phyloP scores from a whole-genome alignment of 1,284 basidiomycete genomes.

The Phellinidium pouzarii region DNA sequence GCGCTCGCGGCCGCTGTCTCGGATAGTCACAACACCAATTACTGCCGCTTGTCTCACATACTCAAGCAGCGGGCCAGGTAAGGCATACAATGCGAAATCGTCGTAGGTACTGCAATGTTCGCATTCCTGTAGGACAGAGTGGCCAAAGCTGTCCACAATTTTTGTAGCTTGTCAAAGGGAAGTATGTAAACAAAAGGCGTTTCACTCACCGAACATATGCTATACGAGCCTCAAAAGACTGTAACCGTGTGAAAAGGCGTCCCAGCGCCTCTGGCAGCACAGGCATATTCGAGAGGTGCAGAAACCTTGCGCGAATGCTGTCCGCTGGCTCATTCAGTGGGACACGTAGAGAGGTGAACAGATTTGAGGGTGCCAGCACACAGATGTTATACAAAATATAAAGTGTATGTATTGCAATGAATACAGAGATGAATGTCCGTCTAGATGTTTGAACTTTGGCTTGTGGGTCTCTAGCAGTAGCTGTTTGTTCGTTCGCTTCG shows the following conservation, averaged over 20 bases:
- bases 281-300: slow-evolving; percentile 26
- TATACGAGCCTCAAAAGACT: slow-evolving; percentile 50
- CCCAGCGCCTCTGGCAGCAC: slow-evolving; percentile 42
- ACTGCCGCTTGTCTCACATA: slow-evolving; percentile 52
- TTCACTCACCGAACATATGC: slow-evolving; percentile 50
- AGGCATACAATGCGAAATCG: slow-evolving; percentile 52
- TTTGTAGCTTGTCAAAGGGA: background rate
- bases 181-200: background rate
- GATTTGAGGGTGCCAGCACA: slow-evolving; percentile 48
- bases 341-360: slow-evolving; percentile 50
- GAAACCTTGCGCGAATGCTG: slow-evolving; percentile 40
- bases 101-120: slow-evolving; percentile 49
- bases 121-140: slow-evolving; percentile 53
- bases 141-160: slow-evolving; percentile 49
- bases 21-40: slow-evolving; percentile 44
- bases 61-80: slow-evolving; percentile 47
- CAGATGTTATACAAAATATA: slow-evolving; percentile 45
- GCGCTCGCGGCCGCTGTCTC: slow-evolving; percentile 35
- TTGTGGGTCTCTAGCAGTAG: background rate
- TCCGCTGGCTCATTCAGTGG: slow-evolving; percentile 50
- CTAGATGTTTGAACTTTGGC: background rate
- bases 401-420: slow-evolving; percentile 50
- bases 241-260: slow-evolving; percentile 46
- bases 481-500: background rate
- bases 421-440: slow-evolving; percentile 25